These are phyloP conservation scores for Fusarium pseudograminearum DNA, from an alignment of 2,329 filamentous ascomycete species.

Conservation along the genomic window DNA sequence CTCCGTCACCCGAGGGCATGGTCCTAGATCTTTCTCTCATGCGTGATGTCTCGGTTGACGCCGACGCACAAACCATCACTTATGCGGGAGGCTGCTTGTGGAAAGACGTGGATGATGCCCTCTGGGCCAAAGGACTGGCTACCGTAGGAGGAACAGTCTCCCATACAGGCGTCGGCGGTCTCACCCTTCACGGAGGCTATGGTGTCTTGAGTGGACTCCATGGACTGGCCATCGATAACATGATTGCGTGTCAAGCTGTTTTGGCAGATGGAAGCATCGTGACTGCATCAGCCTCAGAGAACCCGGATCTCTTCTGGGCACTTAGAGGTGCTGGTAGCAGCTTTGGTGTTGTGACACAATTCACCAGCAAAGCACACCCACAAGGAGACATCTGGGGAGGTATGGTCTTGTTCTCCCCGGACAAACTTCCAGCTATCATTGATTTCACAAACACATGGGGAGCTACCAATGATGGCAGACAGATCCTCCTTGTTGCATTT, in stretches of 20 bases:
- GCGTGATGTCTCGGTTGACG: slow-evolving; percentile 62
- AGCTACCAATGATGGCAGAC: slow-evolving; percentile 42
- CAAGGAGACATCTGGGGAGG: slow-evolving; percentile 52
- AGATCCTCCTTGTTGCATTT: slow-evolving; percentile 36
- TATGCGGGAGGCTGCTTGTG: slow-evolving; percentile 66
- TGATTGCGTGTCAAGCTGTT: slow-evolving; percentile 56
- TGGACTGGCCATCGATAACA: slow-evolving; percentile 62
- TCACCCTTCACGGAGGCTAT: slow-evolving; percentile 69
- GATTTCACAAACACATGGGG: slow-evolving; percentile 49
- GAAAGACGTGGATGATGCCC: slow-evolving; percentile 66
- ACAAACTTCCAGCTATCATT: slow-evolving; percentile 48
- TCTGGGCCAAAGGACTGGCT: slow-evolving; percentile 63
- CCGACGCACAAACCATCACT: slow-evolving; percentile 57
- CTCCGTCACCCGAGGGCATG: slow-evolving; percentile 62
- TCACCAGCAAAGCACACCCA: slow-evolving; percentile 51
- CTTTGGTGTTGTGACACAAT: slow-evolving; percentile 58
- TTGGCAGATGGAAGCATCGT: slow-evolving; percentile 54
- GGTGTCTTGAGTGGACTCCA: slow-evolving; percentile 66
- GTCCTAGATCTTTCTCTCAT: slow-evolving; percentile 67
- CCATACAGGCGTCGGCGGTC: slow-evolving; percentile 71
- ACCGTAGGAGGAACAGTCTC: slow-evolving; percentile 72
- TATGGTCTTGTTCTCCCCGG: slow-evolving; percentile 42
- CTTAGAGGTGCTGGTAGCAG: slow-evolving; percentile 56
- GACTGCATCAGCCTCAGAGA: slow-evolving; percentile 56
- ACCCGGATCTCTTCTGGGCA: slow-evolving; percentile 59